Conservation (phyloP, 176 grass and related monocot species). For the Triticum aestivum region IWGSC_CS_RefSeq_v2.1 NC_057804.1:29987707-29988206, state of each 20-base stretch:
- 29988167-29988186: too few species aligned
- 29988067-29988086: too few species aligned
- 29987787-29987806: background rate
- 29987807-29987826: background rate
- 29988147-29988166: too few species aligned
- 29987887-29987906: background rate
- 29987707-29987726: conserved; percentile 22
- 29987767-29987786: too few species aligned
- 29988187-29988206: too few species aligned
- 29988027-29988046: conserved; percentile 63
- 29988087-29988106: background rate
- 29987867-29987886: background rate
- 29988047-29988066: conserved; percentile 39
- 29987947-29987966: conserved; percentile 51
- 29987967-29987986: conserved; percentile 54
- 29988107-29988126: too few species aligned
- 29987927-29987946: conserved; percentile 37
- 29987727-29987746: too few species aligned
- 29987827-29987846: background rate
- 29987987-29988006: conserved; percentile 86
- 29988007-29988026: conserved; percentile 73
- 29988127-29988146: too few species aligned
- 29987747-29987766: too few species aligned
- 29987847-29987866: background rate
- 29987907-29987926: background rate